A percentile compares a stretch with the other conserved stretches of the same genome.
Evolutionary conservation across 768 basidiomycete genomes (phyloP).

Genomic region (Mycena albidolilacea): DNA sequence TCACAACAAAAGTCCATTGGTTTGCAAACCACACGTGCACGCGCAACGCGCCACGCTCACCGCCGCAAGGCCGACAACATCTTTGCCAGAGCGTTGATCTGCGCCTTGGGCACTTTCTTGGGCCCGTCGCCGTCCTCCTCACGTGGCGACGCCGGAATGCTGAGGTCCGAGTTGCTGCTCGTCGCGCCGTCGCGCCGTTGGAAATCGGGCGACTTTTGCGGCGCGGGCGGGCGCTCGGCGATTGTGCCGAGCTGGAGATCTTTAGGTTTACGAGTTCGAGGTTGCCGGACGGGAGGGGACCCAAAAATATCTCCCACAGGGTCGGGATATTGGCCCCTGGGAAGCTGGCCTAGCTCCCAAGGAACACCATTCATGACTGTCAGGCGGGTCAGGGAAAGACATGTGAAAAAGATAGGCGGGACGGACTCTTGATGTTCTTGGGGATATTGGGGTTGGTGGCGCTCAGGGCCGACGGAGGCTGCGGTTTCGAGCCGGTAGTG

Average conservation of each 20-base stretch:
- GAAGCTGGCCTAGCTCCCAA: conserved; percentile 79
- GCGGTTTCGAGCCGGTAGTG: conserved; percentile 54
- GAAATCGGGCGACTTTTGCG: conserved; percentile 62
- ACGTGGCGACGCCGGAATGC: conserved; percentile 46
- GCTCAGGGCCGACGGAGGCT: conserved; percentile 41
- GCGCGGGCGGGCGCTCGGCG: conserved; percentile 71
- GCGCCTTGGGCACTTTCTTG: conserved; percentile 90
- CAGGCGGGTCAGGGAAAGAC: conserved; percentile 33
- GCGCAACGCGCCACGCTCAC: conserved; percentile 52
- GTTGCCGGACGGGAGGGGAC: conserved; percentile 72
- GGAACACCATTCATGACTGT: conserved; percentile 85
- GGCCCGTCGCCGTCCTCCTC: conserved; percentile 64
- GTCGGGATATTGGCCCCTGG: conserved; percentile 70
- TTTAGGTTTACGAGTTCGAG: conserved; percentile 77
- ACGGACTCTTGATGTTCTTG: conserved; percentile 88
- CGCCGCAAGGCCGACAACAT: conserved; percentile 88
- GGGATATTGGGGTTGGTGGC: conserved; percentile 51
- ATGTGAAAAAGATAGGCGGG: conserved; percentile 38
- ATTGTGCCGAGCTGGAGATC: conserved; percentile 82
- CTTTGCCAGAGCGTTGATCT: conserved; percentile 92
- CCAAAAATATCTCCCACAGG: conserved; percentile 77
- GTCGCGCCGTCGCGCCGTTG: conserved; percentile 76
- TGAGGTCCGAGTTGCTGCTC: conserved; percentile 83
- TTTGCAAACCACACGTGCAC: not conserved
- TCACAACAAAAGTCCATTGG: conserved; percentile 39